These are phyloP conservation scores for Aspergillus steynii DNA, from an alignment of 495 filamentous ascomycete genomes.

Conservation along the genomic window DNA sequence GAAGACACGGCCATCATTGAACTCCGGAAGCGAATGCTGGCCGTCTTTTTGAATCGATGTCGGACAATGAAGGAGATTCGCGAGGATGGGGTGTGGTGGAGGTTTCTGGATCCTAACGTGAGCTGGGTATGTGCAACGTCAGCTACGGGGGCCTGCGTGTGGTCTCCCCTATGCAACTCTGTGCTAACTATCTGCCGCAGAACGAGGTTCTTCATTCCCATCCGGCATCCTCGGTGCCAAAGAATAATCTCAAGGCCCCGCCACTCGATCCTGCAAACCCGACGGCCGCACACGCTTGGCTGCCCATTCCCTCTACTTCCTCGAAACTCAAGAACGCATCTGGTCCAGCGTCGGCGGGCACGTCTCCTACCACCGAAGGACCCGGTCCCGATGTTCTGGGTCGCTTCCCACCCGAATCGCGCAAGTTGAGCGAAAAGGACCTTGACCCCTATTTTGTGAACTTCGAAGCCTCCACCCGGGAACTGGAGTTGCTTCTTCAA, in stretches of 20 bases:
- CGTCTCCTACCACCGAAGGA: conserved; percentile 54
- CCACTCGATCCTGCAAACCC: conserved; percentile 91
- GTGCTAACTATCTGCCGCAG: conserved; percentile 51
- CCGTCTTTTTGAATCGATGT: conserved; percentile 92
- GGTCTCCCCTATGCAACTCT: neutral
- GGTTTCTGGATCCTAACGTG: conserved; percentile 94
- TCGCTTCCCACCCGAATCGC: conserved; percentile 79
- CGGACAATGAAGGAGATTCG: conserved; percentile 88
- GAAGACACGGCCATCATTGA: conserved; percentile 97
- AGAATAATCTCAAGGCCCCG: conserved; percentile 88
- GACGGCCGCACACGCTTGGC: conserved; percentile 80
- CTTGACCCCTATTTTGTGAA: conserved; percentile 93
- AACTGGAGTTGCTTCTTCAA: conserved; percentile 80
- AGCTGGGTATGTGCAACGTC: conserved; percentile 74
- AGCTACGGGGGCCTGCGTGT: too few relatives aligned
- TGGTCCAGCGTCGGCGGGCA: conserved; percentile 47
- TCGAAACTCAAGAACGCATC: conserved; percentile 74
- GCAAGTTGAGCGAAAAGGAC: conserved; percentile 79
- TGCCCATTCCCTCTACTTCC: conserved; percentile 80
- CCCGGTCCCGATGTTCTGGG: conserved; percentile 67
- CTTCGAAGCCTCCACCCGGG: conserved; percentile 84
- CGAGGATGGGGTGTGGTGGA: conserved; percentile 95
- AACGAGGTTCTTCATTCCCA: conserved; percentile 88
- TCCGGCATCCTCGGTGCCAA: conserved; percentile 87
- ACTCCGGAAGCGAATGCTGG: conserved; percentile 90